Percentiles rank a stretch among this genome's conserved stretches.
phyloP scores from a whole-genome alignment of 2,329 filamentous ascomycete species.

The Curvularia eragrostidis region DNA sequence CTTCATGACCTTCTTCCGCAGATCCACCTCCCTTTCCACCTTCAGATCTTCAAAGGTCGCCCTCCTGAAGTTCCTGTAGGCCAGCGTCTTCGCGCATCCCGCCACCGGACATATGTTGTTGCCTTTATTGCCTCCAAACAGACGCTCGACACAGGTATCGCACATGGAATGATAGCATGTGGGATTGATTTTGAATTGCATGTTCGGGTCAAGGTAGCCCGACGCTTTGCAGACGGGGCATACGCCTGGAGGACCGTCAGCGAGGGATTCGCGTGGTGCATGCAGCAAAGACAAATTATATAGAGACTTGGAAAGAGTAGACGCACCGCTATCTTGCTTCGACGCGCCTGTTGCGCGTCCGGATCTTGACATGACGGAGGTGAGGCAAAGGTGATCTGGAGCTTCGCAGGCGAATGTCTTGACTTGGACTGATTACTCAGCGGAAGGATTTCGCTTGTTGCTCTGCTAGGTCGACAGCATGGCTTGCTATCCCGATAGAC shows the following conservation, averaged over 20 bases:
- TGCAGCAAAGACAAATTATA: constrained; percentile 40
- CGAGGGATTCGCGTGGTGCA: constrained; percentile 17
- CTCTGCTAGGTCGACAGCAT: constrained; percentile 1
- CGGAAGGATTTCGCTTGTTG: constrained; percentile 7
- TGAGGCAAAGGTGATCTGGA: constrained; percentile 13
- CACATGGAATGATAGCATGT: constrained; percentile 99
- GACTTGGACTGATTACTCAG: constrained; percentile 24
- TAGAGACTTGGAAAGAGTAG: constrained; percentile 41
- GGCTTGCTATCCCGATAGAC: background rate
- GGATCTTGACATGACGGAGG: constrained; percentile 46
- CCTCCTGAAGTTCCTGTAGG: constrained; percentile 80
- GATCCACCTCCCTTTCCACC: constrained; percentile 93
- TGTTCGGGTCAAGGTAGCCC: constrained; percentile 91
- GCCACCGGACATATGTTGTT: constrained; percentile 92
- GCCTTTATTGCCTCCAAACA: constrained; percentile 77
- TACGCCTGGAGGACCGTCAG: constrained; percentile 65
- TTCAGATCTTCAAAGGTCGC: constrained; percentile 89
- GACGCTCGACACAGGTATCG: constrained; percentile 90
- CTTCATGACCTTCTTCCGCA: constrained; percentile 76
- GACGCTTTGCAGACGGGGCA: constrained; percentile 98
- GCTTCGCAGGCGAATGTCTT: constrained; percentile 1
- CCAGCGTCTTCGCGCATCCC: constrained; percentile 83
- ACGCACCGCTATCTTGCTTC: constrained; percentile 51
- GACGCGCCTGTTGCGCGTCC: constrained; percentile 38
- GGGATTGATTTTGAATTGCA: constrained; percentile 95